A percentile compares a stretch with the other conserved stretches of the same genome.
Conservation (phyloP, 1,284 basidiomycete genomes). For the Leccinum pachyderme region DNA sequence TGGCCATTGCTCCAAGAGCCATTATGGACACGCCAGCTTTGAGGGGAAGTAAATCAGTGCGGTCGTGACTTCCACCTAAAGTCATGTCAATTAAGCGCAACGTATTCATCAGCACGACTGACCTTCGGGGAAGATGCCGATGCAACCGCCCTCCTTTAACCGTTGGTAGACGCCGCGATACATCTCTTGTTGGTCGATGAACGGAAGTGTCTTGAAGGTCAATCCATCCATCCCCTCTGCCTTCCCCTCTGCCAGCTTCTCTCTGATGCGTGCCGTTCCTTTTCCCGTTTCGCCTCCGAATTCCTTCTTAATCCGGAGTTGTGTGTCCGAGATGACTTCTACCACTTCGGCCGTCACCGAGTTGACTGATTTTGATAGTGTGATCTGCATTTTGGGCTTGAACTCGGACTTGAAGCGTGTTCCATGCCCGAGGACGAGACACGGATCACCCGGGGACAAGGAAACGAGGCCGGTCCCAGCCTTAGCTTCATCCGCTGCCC, state of each 20-base stretch:
- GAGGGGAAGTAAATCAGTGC: conserved; percentile 90
- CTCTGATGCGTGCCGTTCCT: conserved; percentile 66
- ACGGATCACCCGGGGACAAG: conserved; percentile 75
- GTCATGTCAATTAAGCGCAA: conserved; percentile 11
- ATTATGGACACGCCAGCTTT: conserved; percentile 97
- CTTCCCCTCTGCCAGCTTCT: conserved; percentile 59
- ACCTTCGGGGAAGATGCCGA: conserved; percentile 98
- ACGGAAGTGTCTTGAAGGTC: conserved; percentile 77
- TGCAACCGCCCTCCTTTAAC: conserved; percentile 84
- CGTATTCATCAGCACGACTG: conserved; percentile 11
- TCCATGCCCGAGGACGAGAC: conserved; percentile 75
- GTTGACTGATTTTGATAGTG: conserved; percentile 82
- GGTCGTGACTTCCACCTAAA: conserved; percentile 92
- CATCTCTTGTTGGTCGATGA: conserved; percentile 92
- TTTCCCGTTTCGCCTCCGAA: conserved; percentile 84
- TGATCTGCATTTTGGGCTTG: conserved; percentile 79
- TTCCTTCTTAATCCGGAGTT: conserved; percentile 83
- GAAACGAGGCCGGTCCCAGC: conserved; percentile 74
- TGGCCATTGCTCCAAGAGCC: conserved; percentile 97
- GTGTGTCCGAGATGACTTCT: conserved; percentile 88
- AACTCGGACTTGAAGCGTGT: conserved; percentile 84
- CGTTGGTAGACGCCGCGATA: conserved; percentile 92
- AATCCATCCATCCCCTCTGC: conserved; percentile 59
- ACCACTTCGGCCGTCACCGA: conserved; percentile 82
- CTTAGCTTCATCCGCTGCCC: conserved; percentile 88